These are phyloP conservation scores for Citrus glauca DNA, from an alignment of 345 rosid genomes.

Conservation along the genomic window DNA sequence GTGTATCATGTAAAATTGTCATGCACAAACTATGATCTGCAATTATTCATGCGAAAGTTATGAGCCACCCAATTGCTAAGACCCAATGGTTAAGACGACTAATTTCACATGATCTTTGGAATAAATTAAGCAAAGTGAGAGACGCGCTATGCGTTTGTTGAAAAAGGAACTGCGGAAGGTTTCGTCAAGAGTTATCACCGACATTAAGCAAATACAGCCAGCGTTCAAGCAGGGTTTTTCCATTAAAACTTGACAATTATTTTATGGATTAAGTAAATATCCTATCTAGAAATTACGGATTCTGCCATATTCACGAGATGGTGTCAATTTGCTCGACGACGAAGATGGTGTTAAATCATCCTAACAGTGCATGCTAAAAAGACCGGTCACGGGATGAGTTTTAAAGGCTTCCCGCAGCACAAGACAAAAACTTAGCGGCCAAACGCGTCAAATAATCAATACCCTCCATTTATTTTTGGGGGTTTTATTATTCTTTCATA, in stretches of 20 bases:
- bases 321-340: slow-evolving; percentile 10
- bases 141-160: neutral
- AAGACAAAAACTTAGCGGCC: slow-evolving; percentile 14
- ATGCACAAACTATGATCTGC: neutral
- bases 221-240: neutral
- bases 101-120: neutral
- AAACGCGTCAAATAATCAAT: slow-evolving; percentile 4
- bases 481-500: neutral
- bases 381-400: slow-evolving; percentile 4
- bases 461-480: neutral
- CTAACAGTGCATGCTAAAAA: neutral
- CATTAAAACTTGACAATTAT: neutral
- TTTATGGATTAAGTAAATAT: neutral
- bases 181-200: neutral
- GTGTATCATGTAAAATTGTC: neutral
- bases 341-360: slow-evolving; percentile 8
- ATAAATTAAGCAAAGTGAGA: neutral
- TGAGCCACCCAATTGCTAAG: neutral
- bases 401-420: neutral
- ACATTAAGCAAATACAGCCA: neutral
- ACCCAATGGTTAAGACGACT: neutral
- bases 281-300: slow-evolving; percentile 1
- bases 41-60: neutral
- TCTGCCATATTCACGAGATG: slow-evolving; percentile 15
- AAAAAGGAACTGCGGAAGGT: neutral